Percentiles rank a stretch among this genome's conserved stretches.
These are phyloP conservation scores for Lecanosticta acicola DNA, from an alignment of 2,329 filamentous ascomycete genomes.

Conservation along the genomic window DNA sequence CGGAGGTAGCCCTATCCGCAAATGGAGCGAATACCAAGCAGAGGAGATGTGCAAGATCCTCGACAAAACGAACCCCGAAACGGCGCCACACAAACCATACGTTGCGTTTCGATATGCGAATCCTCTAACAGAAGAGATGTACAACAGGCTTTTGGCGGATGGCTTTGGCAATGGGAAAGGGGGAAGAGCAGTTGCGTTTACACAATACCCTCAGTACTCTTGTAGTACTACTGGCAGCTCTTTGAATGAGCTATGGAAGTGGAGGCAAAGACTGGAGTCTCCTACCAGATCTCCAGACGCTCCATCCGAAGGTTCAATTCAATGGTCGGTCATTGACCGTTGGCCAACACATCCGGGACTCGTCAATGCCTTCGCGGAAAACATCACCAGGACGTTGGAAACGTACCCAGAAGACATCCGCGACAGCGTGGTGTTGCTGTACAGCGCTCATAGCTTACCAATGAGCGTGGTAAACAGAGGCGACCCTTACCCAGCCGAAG, in stretches of 20 bases:
- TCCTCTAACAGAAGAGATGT: constrained; percentile 92
- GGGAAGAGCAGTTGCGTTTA: constrained; percentile 93
- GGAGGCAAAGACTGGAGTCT: constrained; percentile 74
- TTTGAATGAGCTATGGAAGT: constrained; percentile 96
- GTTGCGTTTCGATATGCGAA: constrained; percentile 94
- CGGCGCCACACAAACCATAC: constrained; percentile 94
- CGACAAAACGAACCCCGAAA: constrained; percentile 84
- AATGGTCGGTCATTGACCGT: constrained; percentile 96
- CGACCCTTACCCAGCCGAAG: constrained; percentile 91
- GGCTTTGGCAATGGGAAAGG: constrained; percentile 85
- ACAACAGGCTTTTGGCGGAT: constrained; percentile 72
- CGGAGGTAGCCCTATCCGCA: constrained; percentile 93
- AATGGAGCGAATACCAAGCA: constrained; percentile 95
- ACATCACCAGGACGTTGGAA: constrained; percentile 78
- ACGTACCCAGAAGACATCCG: constrained; percentile 79
- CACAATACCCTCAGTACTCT: constrained; percentile 96
- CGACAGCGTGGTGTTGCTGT: constrained; percentile 77
- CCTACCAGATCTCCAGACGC: constrained; percentile 41
- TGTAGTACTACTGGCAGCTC: constrained; percentile 96
- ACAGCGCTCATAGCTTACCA: constrained; percentile 85
- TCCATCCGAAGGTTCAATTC: constrained; percentile 61
- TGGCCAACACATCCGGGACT: constrained; percentile 92
- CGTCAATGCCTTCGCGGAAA: constrained; percentile 85
- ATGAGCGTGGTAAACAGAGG: constrained; percentile 97
- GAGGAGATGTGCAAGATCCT: constrained; percentile 96